Base-by-base conservation (phyloP, 352 stramenopile genomes). In the Globisporangium alternatum region DNA sequence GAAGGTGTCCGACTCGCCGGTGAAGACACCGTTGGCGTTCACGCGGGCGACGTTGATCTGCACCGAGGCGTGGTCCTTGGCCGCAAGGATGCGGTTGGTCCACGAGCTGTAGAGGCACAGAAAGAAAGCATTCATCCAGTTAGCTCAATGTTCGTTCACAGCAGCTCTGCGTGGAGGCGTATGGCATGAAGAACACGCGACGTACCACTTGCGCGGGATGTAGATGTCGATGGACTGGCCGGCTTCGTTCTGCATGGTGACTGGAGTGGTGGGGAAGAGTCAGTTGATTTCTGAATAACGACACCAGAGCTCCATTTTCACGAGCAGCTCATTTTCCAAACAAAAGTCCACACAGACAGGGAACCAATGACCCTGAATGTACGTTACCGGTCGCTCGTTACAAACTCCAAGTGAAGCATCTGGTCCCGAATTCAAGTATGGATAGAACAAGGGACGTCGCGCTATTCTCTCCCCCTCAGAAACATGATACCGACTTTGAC, bases 21-120 rank as follows among this genome's bases (percentile, higher is more conserved):
- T 99, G 82, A 97, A 98, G 66, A 98, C 75, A 70, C 97, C 97
- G 77, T 97, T 89, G 65, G 96, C 94, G 81, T 99, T 97, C 58
- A 99, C 93, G 80, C 98, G 97, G 69, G 78, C 96, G 67, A 99
- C 94, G 86, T 98, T 98, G 79, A 99, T 98, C 79, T 99, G 97
- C 72, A 99, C 93, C 62, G 96, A 97, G 58, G 94, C 88, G 81
- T 99, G 94, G 83, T 99, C 97, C 90, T 99, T 99, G 69, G 97
- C 96, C 74, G 92, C 83, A 53, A 99, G 92, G 71, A 99, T 96
- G 82, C 97, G 91, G 89, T 98, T 99, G 69, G 97, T 99, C 93
- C 95, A 99, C 72, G 96, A 99, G 93, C 86, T 93, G 61, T 49
- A 66, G 41, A 60, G 17, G 44, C n/a, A 54, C 15, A 59, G 7